These are phyloP conservation scores for Myxozyma mucilagina DNA, from an alignment of 805 yeast genomes.

Conservation along the genomic window DNA sequence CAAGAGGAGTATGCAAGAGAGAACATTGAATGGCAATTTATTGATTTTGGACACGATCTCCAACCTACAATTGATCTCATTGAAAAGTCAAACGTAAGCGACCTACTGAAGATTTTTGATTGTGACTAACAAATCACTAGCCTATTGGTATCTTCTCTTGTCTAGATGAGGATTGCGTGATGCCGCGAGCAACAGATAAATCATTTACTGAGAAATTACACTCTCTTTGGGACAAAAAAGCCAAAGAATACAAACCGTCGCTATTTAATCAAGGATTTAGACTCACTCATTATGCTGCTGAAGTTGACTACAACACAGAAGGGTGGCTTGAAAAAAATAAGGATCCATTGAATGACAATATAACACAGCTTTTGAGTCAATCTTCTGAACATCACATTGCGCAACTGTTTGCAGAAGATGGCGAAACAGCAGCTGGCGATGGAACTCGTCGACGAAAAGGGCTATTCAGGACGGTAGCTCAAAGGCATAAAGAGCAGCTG, in stretches of 20 bases:
- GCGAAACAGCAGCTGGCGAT: constrained; percentile 32
- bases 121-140: constrained; percentile 5
- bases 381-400: constrained; percentile 61
- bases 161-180: constrained; percentile 91
- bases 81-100: constrained; percentile 54
- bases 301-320: constrained; percentile 87
- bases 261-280: constrained; percentile 76
- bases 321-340: constrained; percentile 94
- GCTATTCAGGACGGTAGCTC: constrained; percentile 76
- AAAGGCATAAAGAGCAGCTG: constrained; percentile 85
- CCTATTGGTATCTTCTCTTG: constrained; percentile 83
- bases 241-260: constrained; percentile 67
- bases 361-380: constrained; percentile 58
- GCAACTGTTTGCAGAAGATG: constrained; percentile 50
- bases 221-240: constrained; percentile 57
- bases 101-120: background rate
- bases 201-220: constrained; percentile 80
- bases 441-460: constrained; percentile 39
- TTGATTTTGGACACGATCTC: constrained; percentile 91
- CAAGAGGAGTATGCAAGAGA: constrained; percentile 96
- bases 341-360: constrained; percentile 83
- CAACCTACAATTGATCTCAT: constrained; percentile 93
- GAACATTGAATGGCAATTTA: constrained; percentile 88
- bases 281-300: constrained; percentile 91
- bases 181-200: constrained; percentile 84